Evolutionary conservation across 2,329 filamentous ascomycete species (phyloP), one percentile per base, ranked within the genome.

Genomic region (Neofusicoccum ribis): DNA sequence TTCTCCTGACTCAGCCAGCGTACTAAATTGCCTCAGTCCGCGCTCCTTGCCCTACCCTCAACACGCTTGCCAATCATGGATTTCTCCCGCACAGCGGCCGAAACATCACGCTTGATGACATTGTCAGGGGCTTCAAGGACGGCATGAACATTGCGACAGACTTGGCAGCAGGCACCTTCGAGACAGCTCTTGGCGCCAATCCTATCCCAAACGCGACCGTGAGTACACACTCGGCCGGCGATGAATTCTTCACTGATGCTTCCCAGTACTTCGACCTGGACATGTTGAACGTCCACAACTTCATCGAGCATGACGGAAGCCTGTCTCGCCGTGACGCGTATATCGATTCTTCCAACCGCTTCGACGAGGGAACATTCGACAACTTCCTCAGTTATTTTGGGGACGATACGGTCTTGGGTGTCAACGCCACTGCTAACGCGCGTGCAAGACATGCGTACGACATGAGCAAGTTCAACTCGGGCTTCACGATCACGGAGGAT

Each of bases 251-350:
- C 3, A 8, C 20, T 5, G 11, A 47, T 3, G 44, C 20, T 11
- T 31, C 27, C 6, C 67, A 66, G 34, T 47, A 50, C 14, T 71
- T 77, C 50, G 69, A 72, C 59, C 71, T 79, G 12, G 71, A 73
- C 27, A 70, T 77, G 49, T 60, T 78, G 1, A 68, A 69, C 20
- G 71, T 69, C 27, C 76, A 78, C 68, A 70, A 72, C 36, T 66
- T 68, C 5, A 69, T 78, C 20, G 77, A 78, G 67, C 76, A 78
- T 58, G 77, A 79, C 58, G 74, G 68, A 31, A 74, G 72, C 6
- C 68, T 78, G 2, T 70, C 69, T 1, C 69, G 75, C 8, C 17
- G 17, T n/a, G 44, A 47, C 44, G 44, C 17, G 17, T 47, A 27
- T 8, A 12, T 23, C 9, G 17, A 47, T 17, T 20, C 44, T 4